Percentiles rank a stretch among this genome's conserved stretches.
Conservation (phyloP, 345 rosid species). For the Mallotus nudiflorus region DNA sequence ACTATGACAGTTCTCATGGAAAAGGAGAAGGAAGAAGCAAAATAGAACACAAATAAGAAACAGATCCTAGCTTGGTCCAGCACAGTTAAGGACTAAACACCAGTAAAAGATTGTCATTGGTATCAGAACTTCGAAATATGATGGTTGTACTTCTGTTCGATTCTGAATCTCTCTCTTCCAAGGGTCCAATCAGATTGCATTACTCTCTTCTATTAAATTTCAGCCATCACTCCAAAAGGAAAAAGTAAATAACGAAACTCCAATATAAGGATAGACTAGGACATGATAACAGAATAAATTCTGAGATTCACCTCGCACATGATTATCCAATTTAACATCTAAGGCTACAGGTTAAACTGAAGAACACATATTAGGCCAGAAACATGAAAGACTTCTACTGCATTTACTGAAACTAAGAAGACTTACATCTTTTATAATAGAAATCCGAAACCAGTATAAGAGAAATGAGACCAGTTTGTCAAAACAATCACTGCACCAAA, state of each 20-base stretch:
- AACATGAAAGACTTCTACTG: background rate
- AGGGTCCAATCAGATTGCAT: too few relatives aligned
- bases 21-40: too few relatives aligned
- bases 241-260: too few relatives aligned
- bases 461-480: conserved; percentile 78
- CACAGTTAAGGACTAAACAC: too few relatives aligned
- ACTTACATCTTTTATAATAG: conserved; percentile 58
- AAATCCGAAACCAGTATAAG: conserved; percentile 78
- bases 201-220: background rate
- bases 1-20: too few relatives aligned
- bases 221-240: background rate
- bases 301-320: background rate
- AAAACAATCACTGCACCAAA: conserved; percentile 63
- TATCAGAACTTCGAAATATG: too few relatives aligned
- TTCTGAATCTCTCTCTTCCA: too few relatives aligned
- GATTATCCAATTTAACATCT: background rate
- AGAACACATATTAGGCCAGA: background rate
- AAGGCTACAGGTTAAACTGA: background rate
- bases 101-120: too few relatives aligned
- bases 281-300: background rate
- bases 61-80: too few relatives aligned
- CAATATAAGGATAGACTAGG: background rate
- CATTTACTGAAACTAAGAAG: background rate
- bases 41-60: too few relatives aligned
- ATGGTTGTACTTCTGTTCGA: too few relatives aligned